Base-by-base conservation (phyloP, 2,329 filamentous ascomycete species). In the Colletotrichum trifolii region DNA sequence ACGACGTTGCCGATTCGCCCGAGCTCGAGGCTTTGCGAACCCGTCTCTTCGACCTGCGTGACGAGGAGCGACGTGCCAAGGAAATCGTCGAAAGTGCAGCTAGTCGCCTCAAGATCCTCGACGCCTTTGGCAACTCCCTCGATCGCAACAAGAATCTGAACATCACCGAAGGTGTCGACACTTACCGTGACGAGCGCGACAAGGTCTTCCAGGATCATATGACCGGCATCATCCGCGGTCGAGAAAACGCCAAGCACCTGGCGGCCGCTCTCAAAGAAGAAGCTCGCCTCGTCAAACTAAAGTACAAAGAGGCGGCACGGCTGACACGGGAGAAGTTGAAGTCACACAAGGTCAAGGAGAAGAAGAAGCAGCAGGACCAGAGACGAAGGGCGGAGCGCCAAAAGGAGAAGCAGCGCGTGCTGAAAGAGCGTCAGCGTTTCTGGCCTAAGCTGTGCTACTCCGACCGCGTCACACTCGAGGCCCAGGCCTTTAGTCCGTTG, bases 381-480 rank as follows among this genome's bases (percentile, higher is more conserved):
- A 78, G 76, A 1, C 76, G 78, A 47, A 72, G 76, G 42, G 72
- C 71, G 5, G 79, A 83, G 71, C 71, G 70, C 6, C 42, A 33
- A 2, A 78, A 78, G 60, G 83, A 86, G 69, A 82, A 81, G 69
- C 42, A 61, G 8, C 78, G 83, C 42, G 69, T 85, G 47, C 79
- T 76, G 38, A 70, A 69, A 12, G 82, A 86, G 68, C 74, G 78
- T 50, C 73, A 79, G 40, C 73, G 72, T 3, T 85, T 84, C 70
- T 87, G 84, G 85, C 81, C 84, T 5, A 81, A 79, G 55, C 76
- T 76, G 40, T 81, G 80, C 69, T 86, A 84, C 71, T 74, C 77
- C 2, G 75, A 86, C 46, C 82, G 78, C 17, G 82, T 87, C 71
- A 82, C 78, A n/a, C 77, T 87, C 33, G 84, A 86, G 49, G 79